Conservation (phyloP, 208 protist genomes). For the Trypanosoma congolense region DNA sequence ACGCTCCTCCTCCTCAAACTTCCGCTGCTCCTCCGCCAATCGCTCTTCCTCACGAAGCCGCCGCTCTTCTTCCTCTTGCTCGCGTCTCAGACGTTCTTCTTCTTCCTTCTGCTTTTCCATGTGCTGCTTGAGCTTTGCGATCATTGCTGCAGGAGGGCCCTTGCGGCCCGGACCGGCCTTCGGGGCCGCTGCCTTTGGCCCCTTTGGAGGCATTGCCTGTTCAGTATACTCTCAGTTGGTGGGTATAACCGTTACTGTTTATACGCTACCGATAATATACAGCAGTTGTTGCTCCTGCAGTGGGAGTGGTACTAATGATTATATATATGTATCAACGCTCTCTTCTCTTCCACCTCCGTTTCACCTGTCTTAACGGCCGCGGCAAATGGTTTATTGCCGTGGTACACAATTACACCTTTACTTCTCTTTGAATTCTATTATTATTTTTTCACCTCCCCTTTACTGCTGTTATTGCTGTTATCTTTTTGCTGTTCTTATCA, state of each 20-base stretch:
- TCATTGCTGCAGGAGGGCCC: constrained; percentile 65
- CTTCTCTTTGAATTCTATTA: no score
- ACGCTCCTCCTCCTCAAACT: constrained; percentile 80
- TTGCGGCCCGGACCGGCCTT: constrained; percentile 68
- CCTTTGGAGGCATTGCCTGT: constrained; percentile 77
- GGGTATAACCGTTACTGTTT: no score
- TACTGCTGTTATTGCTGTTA: not conserved
- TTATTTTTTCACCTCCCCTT: no score
- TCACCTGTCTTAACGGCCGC: no score
- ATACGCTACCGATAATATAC: no score
- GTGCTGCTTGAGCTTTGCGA: constrained; percentile 89
- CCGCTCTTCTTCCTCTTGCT: constrained; percentile 79
- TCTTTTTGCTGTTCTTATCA: constrained; percentile 1
- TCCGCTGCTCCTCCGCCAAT: constrained; percentile 79
- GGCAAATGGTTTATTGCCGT: no score
- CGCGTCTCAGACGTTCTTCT: constrained; percentile 64
- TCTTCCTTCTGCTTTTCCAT: constrained; percentile 86
- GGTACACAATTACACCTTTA: no score
- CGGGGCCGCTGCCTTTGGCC: constrained; percentile 60
- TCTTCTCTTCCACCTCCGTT: no score
- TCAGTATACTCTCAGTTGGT: no score
- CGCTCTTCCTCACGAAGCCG: constrained; percentile 76
- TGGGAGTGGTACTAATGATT: no score
- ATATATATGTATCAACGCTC: no score
- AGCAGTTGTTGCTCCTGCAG: no score